Conservation (phyloP, 768 basidiomycete genomes). For the Heimioporus sp. region DNA sequence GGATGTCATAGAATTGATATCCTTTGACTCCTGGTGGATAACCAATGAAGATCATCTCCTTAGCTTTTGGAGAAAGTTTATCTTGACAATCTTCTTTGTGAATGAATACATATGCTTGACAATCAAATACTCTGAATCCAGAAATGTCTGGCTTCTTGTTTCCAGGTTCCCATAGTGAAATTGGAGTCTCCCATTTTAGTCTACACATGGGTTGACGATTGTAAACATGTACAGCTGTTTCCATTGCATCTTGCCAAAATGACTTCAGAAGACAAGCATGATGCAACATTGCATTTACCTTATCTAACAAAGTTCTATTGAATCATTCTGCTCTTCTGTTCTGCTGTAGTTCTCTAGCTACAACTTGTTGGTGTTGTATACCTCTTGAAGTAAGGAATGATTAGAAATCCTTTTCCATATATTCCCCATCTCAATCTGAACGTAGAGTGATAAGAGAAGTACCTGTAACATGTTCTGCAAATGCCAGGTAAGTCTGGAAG, state of each 20-base stretch:
- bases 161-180: neutral
- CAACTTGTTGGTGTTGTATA: neutral
- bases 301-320: neutral
- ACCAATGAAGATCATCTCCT: too few species aligned
- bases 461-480: neutral
- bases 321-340: neutral
- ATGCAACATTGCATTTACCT: neutral
- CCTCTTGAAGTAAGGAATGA: neutral
- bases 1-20: too few species aligned
- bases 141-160: neutral
- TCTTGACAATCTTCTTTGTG: too few species aligned
- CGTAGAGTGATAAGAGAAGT: neutral
- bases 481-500: neutral
- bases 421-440: too few species aligned
- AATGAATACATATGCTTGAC: neutral
- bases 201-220: neutral
- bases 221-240: too few species aligned
- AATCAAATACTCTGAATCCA: neutral
- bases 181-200: neutral
- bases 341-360: neutral
- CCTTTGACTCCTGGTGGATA: too few species aligned
- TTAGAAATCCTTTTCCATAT: too few species aligned
- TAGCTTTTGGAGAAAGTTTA: too few species aligned
- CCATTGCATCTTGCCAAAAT: too few species aligned
- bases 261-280: too few species aligned